Base-by-base conservation (phyloP, 805 yeast species). In the Ogataea haglerorum region DNA sequence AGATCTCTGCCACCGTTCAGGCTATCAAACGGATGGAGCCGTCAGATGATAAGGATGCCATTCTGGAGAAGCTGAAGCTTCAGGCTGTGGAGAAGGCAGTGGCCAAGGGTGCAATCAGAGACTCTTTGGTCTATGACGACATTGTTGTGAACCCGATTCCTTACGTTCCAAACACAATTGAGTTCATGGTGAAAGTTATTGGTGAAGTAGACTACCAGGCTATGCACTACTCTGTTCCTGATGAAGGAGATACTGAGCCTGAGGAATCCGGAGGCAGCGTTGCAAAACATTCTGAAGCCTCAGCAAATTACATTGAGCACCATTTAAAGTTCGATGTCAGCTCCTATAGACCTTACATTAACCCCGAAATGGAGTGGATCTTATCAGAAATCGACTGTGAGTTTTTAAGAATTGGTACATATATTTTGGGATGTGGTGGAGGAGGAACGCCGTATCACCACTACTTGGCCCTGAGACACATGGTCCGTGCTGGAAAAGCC, bases 341-440 rank as follows among this genome's bases (percentile, higher is more conserved):
- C 26, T 18, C 31, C 10, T 37, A 30, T 13, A 46, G 45, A 25
- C 38, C 26, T 5, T 46, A 46, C n/a, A 23, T 34, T 6, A 46
- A 40, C 31, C 42, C 19, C 38, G 48, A 24, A 40, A 61, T 31
- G 57, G 45, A 56, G 53, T 70, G 74, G 75, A 46, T 58, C 6
- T 36, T 69, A n/a, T 56, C 65, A 3, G 73, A 63, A 43, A 51
- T 54, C 10, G 76, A 72, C 51, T 46, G 70, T 67, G 75, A 69
- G 19, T 61, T 61, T 40, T 48, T 72, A 9, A 51, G 67, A 14
- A 60, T 65, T 35, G 77, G 76, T 10, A 39, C 48, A 10, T 70
- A 69, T 43, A 68, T 70, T 29, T 58, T 71, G 3, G 76, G 75
- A 5, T 67, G 72, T 49, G 76, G 75, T 2, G 76, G 76, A 13